Conservation (phyloP, 2,329 filamentous ascomycete species). For the Verruconis gallopava region DNA sequence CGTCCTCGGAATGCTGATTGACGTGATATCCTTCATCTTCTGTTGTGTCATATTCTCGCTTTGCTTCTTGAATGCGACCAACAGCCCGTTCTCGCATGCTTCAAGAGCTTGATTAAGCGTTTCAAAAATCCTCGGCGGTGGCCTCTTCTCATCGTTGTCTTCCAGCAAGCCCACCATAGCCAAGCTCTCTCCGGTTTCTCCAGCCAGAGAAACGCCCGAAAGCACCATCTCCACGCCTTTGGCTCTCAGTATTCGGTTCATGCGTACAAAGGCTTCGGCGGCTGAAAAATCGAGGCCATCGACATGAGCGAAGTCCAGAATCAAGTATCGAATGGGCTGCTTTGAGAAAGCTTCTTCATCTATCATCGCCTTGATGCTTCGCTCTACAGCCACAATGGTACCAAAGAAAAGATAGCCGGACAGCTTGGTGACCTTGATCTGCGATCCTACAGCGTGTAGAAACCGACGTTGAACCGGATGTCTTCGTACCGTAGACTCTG, state of each 20-base stretch:
- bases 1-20: slow-evolving; percentile 5
- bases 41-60: slow-evolving; percentile 46
- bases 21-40: slow-evolving; percentile 13
- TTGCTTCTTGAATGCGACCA: slow-evolving; percentile 64
- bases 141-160: slow-evolving; percentile 38
- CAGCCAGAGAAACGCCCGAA: slow-evolving; percentile 65
- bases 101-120: slow-evolving; percentile 89
- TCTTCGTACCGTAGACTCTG: slow-evolving; percentile 81
- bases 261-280: slow-evolving; percentile 85
- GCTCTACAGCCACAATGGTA: slow-evolving; percentile 90
- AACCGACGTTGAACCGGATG: slow-evolving; percentile 84
- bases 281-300: slow-evolving; percentile 92
- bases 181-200: slow-evolving; percentile 63
- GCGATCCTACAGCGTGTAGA: slow-evolving; percentile 68
- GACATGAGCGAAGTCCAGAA: slow-evolving; percentile 81
- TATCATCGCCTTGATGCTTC: slow-evolving; percentile 68
- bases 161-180: slow-evolving; percentile 73
- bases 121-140: slow-evolving; percentile 54
- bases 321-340: slow-evolving; percentile 74
- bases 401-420: slow-evolving; percentile 97
- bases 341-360: slow-evolving; percentile 67
- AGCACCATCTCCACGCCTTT: slow-evolving; percentile 71
- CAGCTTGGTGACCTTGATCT: slow-evolving; percentile 85
- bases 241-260: slow-evolving; percentile 68
- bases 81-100: slow-evolving; percentile 84